phyloP scores from a whole-genome alignment of 1,284 basidiomycete genomes.

The Spongispora temasekensis region DNA sequence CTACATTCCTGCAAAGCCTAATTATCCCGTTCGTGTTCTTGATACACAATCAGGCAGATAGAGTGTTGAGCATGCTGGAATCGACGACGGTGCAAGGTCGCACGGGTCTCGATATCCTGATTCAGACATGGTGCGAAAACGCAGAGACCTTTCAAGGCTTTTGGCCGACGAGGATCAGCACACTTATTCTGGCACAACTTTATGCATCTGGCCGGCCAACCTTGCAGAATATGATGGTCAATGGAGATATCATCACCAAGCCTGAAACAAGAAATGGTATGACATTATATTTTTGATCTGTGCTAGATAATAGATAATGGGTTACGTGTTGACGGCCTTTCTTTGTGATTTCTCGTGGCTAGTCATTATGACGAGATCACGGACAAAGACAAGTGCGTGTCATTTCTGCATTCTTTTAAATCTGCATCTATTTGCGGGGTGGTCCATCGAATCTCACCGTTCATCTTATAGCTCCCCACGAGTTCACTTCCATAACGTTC shows the following conservation, averaged over 20 bases:
- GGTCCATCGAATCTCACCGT: too few relatives aligned
- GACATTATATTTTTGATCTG: slow-evolving; percentile 30
- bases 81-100: slow-evolving; percentile 57
- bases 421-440: slow-evolving; percentile 9
- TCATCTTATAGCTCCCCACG: slow-evolving; percentile 73
- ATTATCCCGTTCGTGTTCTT: slow-evolving; percentile 93
- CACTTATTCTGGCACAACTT: slow-evolving; percentile 79
- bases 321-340: slow-evolving; percentile 18
- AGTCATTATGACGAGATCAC: slow-evolving; percentile 96
- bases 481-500: slow-evolving; percentile 87
- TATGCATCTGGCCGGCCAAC: slow-evolving; percentile 67
- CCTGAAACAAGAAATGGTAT: slow-evolving; percentile 78
- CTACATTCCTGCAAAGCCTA: slow-evolving; percentile 88
- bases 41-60: slow-evolving; percentile 80
- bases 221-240: slow-evolving; percentile 72
- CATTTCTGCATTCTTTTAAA: slow-evolving; percentile 5
- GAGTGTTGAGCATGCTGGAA: slow-evolving; percentile 75
- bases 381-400: slow-evolving; percentile 78
- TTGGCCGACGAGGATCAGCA: slow-evolving; percentile 87
- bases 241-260: slow-evolving; percentile 90
- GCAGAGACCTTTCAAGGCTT: slow-evolving; percentile 93
- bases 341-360: slow-evolving; percentile 20
- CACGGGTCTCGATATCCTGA: slow-evolving; percentile 75
- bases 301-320: slow-evolving; percentile 3
- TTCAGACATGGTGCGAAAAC: slow-evolving; percentile 92